These are phyloP conservation scores for Neofusicoccum ribis DNA, from an alignment of 2,329 filamentous ascomycete genomes.

Conservation along the genomic window DNA sequence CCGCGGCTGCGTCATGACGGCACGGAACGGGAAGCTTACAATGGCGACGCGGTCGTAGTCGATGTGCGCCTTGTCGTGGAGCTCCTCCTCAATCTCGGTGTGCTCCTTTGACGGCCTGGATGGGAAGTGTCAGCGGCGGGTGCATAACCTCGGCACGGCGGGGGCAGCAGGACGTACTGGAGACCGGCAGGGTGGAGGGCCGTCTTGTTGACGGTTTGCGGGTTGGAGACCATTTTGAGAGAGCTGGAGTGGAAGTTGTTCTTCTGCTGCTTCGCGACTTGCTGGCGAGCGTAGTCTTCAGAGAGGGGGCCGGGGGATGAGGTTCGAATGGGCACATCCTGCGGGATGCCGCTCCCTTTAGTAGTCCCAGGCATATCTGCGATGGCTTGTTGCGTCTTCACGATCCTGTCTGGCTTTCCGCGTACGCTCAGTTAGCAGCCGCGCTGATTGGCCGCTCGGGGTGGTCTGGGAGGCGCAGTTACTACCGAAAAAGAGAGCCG, in stretches of 20 bases:
- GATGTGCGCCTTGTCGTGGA: slow-evolving; percentile 97
- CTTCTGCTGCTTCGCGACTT: slow-evolving; percentile 58
- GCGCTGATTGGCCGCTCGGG: background rate
- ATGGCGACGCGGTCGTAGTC: slow-evolving; percentile 99
- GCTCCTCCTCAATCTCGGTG: slow-evolving; percentile 96
- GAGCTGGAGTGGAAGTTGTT: slow-evolving; percentile 62
- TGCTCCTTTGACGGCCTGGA: slow-evolving; percentile 61
- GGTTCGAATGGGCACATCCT: slow-evolving; percentile 27
- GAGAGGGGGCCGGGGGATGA: slow-evolving; percentile 49
- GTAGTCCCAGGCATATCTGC: slow-evolving; percentile 35
- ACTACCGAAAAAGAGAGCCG: slow-evolving; percentile 18
- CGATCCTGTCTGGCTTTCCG: slow-evolving; percentile 18
- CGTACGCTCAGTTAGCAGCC: slow-evolving; percentile 10
- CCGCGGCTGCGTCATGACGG: background rate
- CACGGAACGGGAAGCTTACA: slow-evolving; percentile 56
- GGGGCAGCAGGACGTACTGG: slow-evolving; percentile 61
- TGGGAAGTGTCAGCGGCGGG: background rate
- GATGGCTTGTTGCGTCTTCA: slow-evolving; percentile 16
- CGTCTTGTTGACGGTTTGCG: slow-evolving; percentile 78
- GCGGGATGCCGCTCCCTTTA: slow-evolving; percentile 40
- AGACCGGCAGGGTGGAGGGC: slow-evolving; percentile 88
- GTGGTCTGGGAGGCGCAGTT: slow-evolving; percentile 17
- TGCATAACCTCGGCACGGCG: slow-evolving; percentile 6
- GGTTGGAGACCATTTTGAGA: slow-evolving; percentile 32
- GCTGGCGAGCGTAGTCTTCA: slow-evolving; percentile 57